Evolutionary conservation across 129 eudicot species (phyloP).

Genomic region (Saposhnikovia divaricata): DNA sequence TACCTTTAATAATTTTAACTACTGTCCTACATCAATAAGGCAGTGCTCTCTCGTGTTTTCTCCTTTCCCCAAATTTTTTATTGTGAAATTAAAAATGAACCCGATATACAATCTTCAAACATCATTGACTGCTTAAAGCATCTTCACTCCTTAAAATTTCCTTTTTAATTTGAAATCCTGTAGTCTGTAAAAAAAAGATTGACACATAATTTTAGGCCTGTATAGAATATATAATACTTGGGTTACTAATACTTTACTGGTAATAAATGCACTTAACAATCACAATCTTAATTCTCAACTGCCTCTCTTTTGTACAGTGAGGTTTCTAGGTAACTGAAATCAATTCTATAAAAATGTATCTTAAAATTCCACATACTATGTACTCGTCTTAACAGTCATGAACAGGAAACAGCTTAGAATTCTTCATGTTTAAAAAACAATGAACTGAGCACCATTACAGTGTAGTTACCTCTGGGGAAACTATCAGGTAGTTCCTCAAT

Average conservation of each 20-base stretch:
- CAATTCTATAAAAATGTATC: not conserved
- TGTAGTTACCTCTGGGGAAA: slow-evolving; percentile 51
- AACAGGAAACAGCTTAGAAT: not conserved
- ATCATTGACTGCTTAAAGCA: not conserved
- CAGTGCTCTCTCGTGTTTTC: not conserved
- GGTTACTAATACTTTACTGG: not conserved
- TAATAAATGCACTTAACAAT: not conserved
- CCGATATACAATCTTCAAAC: not conserved
- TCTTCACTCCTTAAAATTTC: not conserved
- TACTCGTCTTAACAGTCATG: not conserved
- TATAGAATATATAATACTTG: not conserved
- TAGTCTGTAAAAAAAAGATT: not conserved
- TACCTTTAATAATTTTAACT: not conserved
- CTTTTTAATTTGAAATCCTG: not conserved
- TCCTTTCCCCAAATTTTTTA: not conserved
- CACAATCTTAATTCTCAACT: not conserved
- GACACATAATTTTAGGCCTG: not conserved
- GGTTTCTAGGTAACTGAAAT: not conserved
- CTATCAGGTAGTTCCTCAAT: slow-evolving; percentile 45
- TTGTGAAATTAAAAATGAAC: not conserved
- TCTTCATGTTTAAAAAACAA: not conserved
- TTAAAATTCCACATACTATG: not conserved
- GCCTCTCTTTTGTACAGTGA: not conserved
- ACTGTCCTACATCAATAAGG: not conserved
- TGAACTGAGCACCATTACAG: not conserved